Evolutionary conservation across 2,329 filamentous ascomycete genomes (phyloP), one percentile per base, ranked within the genome.

Genomic region (Neopestalotiopsis clavispora): DNA sequence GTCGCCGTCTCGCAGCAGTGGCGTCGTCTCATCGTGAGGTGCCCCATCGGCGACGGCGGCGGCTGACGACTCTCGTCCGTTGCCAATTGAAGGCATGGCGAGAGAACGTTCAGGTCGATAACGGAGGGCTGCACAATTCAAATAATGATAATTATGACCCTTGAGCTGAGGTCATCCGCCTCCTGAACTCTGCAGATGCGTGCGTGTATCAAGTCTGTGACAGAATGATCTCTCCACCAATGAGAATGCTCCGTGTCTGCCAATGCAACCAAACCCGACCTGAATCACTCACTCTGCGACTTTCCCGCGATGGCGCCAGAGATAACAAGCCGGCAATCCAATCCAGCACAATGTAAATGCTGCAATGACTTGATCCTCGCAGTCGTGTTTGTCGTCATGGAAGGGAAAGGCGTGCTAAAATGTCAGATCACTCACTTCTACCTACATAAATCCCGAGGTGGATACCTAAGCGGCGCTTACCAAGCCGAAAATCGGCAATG

Each of bases 1-100:
- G 57, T 70, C 71, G 32, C 68, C 63, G 38, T 66, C 67, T 13
- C 67, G 66, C 20, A 78, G 58, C 40, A 78, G 60, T n/a, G 77
- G 77, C 7, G 74, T 74, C 30, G 45, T 71, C 65, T 76, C 74
- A 40, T 70, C 45, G 30, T 58, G 38, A 45, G 38, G 28, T 28
- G 23, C 23, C 23, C 23, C 23, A 28, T 28, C 23, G 20, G 56
- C 34, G 12, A 38, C 45, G 28, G 60, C 67, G 17, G 62, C 67
- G 32, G 60, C 13, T 28, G 68, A 65, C 40, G 45, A 60, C 17
- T 17, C 40, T 3, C 42, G 34, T 28, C 34, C 65, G n/a, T 38
- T 42, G 30, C 49, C 42, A 56, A 40, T 60, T n/a, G 20, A 42
- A 32, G 68, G 17, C 62, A 66, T 38, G 58, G 9, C 23, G 38